Evolutionary conservation across 345 rosid genomes (phyloP), one percentile per base, ranked within the genome.

Genomic region (Boechera retrofracta): DNA sequence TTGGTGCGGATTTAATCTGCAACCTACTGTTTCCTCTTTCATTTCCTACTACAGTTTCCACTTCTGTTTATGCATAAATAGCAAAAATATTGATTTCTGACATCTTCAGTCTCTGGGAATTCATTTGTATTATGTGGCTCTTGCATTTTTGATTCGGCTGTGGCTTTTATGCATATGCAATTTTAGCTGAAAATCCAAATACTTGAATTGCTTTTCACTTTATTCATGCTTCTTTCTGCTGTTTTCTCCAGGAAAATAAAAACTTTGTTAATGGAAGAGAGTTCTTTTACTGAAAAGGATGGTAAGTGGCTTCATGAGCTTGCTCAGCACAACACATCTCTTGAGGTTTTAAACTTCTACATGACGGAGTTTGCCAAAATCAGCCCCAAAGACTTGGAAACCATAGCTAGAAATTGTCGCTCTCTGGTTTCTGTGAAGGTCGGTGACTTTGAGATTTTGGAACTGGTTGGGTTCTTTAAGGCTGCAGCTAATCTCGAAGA

Each of bases 271-370:
- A 75, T 96, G 87, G 99, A 96, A 77, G 99, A 93, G 83, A 91
- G 96, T 75, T 35, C 81, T 47, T 86, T 91, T 67, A 0, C 4
- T 36, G 94, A 91, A 82, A 87, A 57, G 6, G 98, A 93, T 72
- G 97, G 97, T 47, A 65, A 76, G 0, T 96, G 99, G 99, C 92
- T 95, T 63, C 94, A 91, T 54, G 94, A 91, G 83, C 89, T 96
- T 75, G 97, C 99, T 5, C 0, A 63, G 44, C 81, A 87, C 80
- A 96, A 91, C 83, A 74, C 79, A 0, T 90, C 84, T 72, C 96
- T 96, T 5, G 95, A 96, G 85, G 83, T 83, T 15, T 77, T 95
- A 67, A 93, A 95, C 76, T 91, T 93, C 72, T 93, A 96, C 82
- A 82, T 85, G 94, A 93, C 94, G 0, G 91, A 93, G 60, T 87